A percentile compares a stretch with the other conserved stretches of the same genome.
Conservation (phyloP, 192 early-diverging fungal species). For the Podila epicladia region DNA sequence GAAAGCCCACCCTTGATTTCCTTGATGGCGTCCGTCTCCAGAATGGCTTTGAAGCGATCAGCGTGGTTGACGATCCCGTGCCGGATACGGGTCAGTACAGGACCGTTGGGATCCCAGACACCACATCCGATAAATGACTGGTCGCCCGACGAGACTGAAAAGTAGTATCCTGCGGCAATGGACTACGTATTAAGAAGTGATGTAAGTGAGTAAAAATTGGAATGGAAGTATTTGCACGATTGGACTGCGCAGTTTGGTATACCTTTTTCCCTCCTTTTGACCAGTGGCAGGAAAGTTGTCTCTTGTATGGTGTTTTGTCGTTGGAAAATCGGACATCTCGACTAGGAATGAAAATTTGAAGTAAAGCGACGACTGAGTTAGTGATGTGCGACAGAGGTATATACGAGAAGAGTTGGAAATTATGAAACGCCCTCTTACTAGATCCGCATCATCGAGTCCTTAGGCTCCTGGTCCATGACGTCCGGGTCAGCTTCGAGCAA, state of each 20-base stretch:
- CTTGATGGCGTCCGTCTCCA: conserved; percentile 55
- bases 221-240: background rate
- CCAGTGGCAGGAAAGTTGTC: conserved; percentile 52
- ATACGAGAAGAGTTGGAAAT: background rate
- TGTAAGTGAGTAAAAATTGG: background rate
- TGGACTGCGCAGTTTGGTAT: too few relatives aligned
- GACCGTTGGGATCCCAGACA: conserved; percentile 52
- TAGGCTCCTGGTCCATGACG: conserved; percentile 51
- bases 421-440: conserved; percentile 34
- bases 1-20: conserved; percentile 45
- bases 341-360: conserved; percentile 31
- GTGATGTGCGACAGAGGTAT: background rate
- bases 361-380: too few relatives aligned
- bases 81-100: conserved; percentile 51
- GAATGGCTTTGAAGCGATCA: conserved; percentile 44
- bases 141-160: conserved; percentile 54
- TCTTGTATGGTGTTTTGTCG: conserved; percentile 66
- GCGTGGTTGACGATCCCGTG: conserved; percentile 53
- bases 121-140: conserved; percentile 57
- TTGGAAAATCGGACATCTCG: conserved; percentile 69
- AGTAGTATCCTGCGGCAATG: conserved; percentile 61
- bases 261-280: conserved; percentile 59
- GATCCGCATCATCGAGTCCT: conserved; percentile 57
- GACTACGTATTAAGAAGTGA: conserved; percentile 7
- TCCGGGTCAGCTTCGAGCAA: conserved; percentile 55